Evolutionary conservation across 2,329 filamentous ascomycete species (phyloP).

Genomic region (Sarocladium brachiariae): DNA sequence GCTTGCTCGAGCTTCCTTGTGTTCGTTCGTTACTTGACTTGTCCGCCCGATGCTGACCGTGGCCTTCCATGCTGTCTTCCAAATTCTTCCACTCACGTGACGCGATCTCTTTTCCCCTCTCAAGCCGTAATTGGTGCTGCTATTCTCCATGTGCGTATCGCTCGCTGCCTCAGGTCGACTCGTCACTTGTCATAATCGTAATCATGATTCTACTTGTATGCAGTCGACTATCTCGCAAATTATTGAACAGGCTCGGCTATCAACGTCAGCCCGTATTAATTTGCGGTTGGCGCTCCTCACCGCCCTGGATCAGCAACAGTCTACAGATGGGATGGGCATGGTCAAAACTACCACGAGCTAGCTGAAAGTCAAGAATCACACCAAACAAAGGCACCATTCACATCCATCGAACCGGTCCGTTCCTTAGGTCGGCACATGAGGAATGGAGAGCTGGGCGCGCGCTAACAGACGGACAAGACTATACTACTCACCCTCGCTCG

Average conservation of each 20-base stretch:
- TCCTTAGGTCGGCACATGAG: constrained; percentile 5
- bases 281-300: too few species aligned
- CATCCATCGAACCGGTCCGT: neutral
- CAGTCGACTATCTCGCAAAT: neutral
- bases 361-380: neutral
- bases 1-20: neutral
- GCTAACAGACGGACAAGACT: too few species aligned
- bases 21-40: neutral
- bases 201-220: too few species aligned
- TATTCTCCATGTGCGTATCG: too few species aligned
- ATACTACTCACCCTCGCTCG: too few species aligned
- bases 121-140: neutral
- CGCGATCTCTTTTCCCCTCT: neutral
- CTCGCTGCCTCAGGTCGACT: neutral
- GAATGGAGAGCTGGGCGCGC: neutral
- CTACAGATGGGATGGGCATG: neutral
- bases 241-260: too few species aligned
- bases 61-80: neutral
- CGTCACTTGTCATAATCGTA: neutral
- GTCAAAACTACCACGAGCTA: neutral
- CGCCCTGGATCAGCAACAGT: too few species aligned
- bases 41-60: neutral
- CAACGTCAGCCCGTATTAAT: too few species aligned
- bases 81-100: constrained; percentile 1
- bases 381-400: neutral